These are phyloP conservation scores for Escallonia rubra DNA, from an alignment of 129 eudicot genomes.

Conservation along the genomic window DNA sequence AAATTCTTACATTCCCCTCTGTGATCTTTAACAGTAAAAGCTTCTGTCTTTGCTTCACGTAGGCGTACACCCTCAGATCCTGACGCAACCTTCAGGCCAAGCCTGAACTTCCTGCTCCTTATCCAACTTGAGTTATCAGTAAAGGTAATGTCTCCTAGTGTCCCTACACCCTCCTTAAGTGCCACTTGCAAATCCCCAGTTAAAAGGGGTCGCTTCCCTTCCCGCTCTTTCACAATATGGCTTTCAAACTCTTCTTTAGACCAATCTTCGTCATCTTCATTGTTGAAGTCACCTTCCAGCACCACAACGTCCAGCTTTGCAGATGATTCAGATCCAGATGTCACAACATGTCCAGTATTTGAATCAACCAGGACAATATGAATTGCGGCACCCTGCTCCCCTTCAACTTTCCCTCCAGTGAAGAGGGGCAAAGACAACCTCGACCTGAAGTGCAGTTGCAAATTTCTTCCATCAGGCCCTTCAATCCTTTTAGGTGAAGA, in stretches of 20 bases:
- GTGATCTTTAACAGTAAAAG: conserved; percentile 88
- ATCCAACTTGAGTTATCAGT: conserved; percentile 95
- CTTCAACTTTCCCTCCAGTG: conserved; percentile 96
- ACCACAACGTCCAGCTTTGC: conserved; percentile 76
- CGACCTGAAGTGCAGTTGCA: conserved; percentile 73
- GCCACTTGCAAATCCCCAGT: conserved; percentile 69
- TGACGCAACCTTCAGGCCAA: conserved; percentile 75
- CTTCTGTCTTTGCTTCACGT: conserved; percentile 89
- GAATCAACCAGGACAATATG: conserved; percentile 71
- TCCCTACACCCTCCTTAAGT: conserved; percentile 91
- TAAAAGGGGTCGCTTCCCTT: conserved; percentile 83
- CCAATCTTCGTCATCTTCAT: conserved; percentile 86
- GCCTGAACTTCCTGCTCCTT: conserved; percentile 85
- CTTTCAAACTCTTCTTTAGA: conserved; percentile 75
- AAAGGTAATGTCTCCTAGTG: conserved; percentile 82
- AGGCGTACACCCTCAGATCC: conserved; percentile 79
- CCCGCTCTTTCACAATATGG: conserved; percentile 90
- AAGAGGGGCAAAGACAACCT: conserved; percentile 80
- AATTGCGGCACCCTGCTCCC: conserved; percentile 86
- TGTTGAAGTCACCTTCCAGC: conserved; percentile 89
- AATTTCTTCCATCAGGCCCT: conserved; percentile 81
- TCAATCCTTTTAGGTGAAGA: conserved; percentile 80
- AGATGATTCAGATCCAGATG: conserved; percentile 75
- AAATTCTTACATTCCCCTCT: conserved; percentile 82
- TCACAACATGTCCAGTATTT: conserved; percentile 60